These are phyloP conservation scores for Calonectria pseudoturangicola DNA, from an alignment of 2,329 filamentous ascomycete genomes.

Conservation along the genomic window DNA sequence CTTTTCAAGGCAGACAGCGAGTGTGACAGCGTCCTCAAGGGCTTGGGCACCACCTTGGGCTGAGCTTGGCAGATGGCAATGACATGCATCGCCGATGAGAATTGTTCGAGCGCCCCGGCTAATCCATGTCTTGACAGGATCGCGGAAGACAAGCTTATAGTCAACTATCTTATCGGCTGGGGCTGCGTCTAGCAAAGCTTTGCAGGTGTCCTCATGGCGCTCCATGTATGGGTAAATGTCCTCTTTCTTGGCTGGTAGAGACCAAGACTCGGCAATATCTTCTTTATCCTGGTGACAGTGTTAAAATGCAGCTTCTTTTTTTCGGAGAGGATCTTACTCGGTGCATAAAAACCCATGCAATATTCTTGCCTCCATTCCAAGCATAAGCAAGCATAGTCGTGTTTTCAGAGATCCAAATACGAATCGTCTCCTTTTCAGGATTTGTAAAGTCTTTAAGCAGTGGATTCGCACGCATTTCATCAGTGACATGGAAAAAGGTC, in stretches of 20 bases:
- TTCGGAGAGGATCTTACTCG: background rate
- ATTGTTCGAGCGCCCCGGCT: constrained; percentile 17
- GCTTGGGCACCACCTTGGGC: constrained; percentile 32
- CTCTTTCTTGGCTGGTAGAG: constrained; percentile 45
- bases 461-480: constrained; percentile 20
- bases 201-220: constrained; percentile 21
- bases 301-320: background rate
- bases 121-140: constrained; percentile 12
- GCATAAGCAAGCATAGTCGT: constrained; percentile 32
- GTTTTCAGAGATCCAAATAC: constrained; percentile 28
- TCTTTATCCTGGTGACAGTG: constrained; percentile 35
- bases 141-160: constrained; percentile 23
- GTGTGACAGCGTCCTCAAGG: constrained; percentile 15
- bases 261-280: constrained; percentile 50
- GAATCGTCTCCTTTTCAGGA: constrained; percentile 21
- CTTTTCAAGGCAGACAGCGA: constrained; percentile 13
- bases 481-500: constrained; percentile 37
- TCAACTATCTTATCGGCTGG: constrained; percentile 17
- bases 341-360: constrained; percentile 36
- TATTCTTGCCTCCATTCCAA: constrained; percentile 28
- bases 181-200: constrained; percentile 2
- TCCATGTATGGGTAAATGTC: constrained; percentile 41
- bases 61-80: constrained; percentile 29
- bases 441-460: constrained; percentile 28
- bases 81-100: constrained; percentile 30